Evolutionary conservation across 495 filamentous ascomycete genomes (phyloP), one percentile per base, ranked within the genome.

Genomic region (Penicillium waksmanii): DNA sequence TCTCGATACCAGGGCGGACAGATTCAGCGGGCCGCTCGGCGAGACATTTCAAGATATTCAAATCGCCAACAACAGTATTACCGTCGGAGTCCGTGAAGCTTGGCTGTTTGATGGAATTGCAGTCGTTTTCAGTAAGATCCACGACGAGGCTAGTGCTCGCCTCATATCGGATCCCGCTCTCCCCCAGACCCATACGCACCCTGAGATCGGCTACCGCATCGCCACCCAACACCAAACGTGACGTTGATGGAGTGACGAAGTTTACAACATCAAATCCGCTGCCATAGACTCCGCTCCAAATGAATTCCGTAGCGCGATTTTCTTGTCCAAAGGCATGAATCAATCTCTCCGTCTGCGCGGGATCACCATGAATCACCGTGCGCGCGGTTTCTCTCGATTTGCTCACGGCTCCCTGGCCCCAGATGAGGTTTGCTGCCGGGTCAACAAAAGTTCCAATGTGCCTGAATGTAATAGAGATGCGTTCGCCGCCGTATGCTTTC

Each of bases 391-490:
- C 76, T 15, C 77, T 75, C 0, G 73, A 76, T 73, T 97, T 98
- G 11, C 76, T 68, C 0, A 80, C 81, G 3, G 94, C 96, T 5
- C 95, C 95, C 74, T 97, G 93, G 31, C 95, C 95, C 92, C 93
- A 98, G 60, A 99, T 96, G 13, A 67, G 72, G 36, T 77, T 73
- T 18, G 85, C 79, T 11, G 84, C 73, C 8, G 80, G 74, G 58
- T 88, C 74, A 10, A 96, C 74, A 67, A 89, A 97, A 0, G 95
- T 99, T 1, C 86, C 92, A 62, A 99, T 97, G 42, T 86, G 81
- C 10, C 95, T 84, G 69, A 99, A 99, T 5, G 95, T 99, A 46
- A 99, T 82, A 11, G 89, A 93, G 68, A 99, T 97, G 6, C 95
- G 87, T 53, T 87, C 85, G 4, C 93, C 92, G 3, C 76, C 75